Percentiles rank a stretch among this genome's conserved stretches.
These are phyloP conservation scores for Medicago lupulina DNA, from an alignment of 306 rosid species.

Conservation along the genomic window DNA sequence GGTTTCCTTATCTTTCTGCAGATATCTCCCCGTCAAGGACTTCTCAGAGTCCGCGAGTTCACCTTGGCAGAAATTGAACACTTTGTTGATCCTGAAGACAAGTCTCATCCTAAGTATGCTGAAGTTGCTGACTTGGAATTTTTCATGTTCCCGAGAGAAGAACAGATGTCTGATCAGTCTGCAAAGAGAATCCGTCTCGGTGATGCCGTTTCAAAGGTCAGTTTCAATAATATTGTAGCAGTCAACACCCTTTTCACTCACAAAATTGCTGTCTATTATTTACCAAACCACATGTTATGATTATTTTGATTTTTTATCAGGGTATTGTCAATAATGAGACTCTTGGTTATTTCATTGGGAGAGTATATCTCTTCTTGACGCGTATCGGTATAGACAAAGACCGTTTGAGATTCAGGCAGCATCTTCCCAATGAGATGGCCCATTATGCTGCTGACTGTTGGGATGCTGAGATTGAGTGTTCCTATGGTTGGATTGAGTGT, in stretches of 20 bases:
- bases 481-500: constrained; percentile 97
- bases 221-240: constrained; percentile 3
- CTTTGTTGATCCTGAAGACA: constrained; percentile 91
- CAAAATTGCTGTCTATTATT: neutral
- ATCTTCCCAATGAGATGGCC: constrained; percentile 97
- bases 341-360: constrained; percentile 95
- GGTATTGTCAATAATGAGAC: constrained; percentile 87
- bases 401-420: constrained; percentile 88
- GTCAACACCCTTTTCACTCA: neutral
- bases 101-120: constrained; percentile 78
- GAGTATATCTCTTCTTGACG: constrained; percentile 91
- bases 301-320: constrained; percentile 47
- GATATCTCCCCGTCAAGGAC: constrained; percentile 99
- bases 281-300: neutral
- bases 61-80: constrained; percentile 96
- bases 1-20: constrained; percentile 34
- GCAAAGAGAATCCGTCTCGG: constrained; percentile 69
- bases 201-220: constrained; percentile 83
- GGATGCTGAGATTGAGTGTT: constrained; percentile 98
- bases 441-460: constrained; percentile 97
- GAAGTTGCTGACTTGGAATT: constrained; percentile 79
- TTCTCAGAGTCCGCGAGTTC: constrained; percentile 89
- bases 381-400: constrained; percentile 71
- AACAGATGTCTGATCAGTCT: constrained; percentile 79
- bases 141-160: constrained; percentile 88